phyloP scores from a whole-genome alignment of 129 eudicot genomes.

The carrot (Daucus carota) region DNA sequence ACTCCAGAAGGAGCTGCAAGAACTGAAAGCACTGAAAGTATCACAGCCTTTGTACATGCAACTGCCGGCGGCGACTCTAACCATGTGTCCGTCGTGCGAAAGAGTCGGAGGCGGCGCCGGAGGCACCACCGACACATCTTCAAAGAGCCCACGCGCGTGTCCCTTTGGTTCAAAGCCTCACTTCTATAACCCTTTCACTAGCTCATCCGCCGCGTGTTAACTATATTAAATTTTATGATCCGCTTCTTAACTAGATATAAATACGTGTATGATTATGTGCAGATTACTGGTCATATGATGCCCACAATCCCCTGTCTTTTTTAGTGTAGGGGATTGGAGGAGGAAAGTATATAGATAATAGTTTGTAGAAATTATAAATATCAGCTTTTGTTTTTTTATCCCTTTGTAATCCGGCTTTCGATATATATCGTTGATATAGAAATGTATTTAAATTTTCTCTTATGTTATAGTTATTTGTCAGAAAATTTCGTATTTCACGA shows the following conservation, averaged over 20 bases:
- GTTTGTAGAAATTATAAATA: not conserved
- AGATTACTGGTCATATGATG: not conserved
- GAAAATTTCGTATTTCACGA: too few species aligned
- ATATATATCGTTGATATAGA: not conserved
- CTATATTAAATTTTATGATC: not conserved
- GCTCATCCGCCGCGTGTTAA: slow-evolving; percentile 70
- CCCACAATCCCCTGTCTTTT: slow-evolving; percentile 29
- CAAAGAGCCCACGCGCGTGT: slow-evolving; percentile 19
- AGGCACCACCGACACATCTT: slow-evolving; percentile 15
- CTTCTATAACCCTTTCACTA: slow-evolving; percentile 52
- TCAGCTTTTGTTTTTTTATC: not conserved
- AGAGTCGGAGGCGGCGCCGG: slow-evolving; percentile 35
- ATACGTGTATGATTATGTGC: slow-evolving; percentile 4
- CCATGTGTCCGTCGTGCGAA: slow-evolving; percentile 92
- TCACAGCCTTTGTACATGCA: slow-evolving; percentile 75
- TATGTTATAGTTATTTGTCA: too few species aligned
- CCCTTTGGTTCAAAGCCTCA: slow-evolving; percentile 30
- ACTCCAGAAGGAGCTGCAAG: slow-evolving; percentile 84
- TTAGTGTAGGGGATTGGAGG: slow-evolving; percentile 38
- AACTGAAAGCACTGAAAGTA: slow-evolving; percentile 52
- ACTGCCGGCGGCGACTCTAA: slow-evolving; percentile 89
- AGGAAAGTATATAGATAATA: not conserved
- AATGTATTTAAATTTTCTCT: not conserved
- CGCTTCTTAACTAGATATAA: not conserved
- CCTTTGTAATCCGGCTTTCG: slow-evolving; percentile 14